phyloP scores from a whole-genome alignment of 192 early-diverging fungal species.

The Chytriomyces sp. region DNA sequence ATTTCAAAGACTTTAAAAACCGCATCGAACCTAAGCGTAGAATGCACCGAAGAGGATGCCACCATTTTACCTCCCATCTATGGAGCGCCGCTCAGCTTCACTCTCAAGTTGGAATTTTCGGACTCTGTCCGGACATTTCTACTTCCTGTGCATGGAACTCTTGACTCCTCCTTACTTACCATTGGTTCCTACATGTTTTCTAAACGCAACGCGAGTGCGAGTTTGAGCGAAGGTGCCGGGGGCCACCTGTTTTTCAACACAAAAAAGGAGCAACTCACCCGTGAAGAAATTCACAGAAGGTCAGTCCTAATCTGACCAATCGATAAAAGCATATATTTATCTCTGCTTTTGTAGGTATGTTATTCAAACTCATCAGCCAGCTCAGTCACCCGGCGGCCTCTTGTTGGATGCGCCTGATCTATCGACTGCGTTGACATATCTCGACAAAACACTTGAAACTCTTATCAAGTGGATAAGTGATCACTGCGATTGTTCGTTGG shows the following conservation, averaged over 20 bases:
- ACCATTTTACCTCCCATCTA: conserved; percentile 7
- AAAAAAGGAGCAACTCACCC: conserved; percentile 12
- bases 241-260: conserved; percentile 30
- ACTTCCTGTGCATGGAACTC: conserved; percentile 54
- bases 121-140: conserved; percentile 44
- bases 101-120: conserved; percentile 47
- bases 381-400: conserved; percentile 47
- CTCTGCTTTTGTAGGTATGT: background rate
- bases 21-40: background rate
- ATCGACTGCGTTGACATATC: background rate
- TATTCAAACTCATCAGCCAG: background rate
- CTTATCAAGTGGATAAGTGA: conserved; percentile 53
- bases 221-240: background rate
- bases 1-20: too few species aligned
- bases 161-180: conserved; percentile 44
- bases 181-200: conserved; percentile 41
- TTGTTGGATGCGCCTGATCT: conserved; percentile 30
- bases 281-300: conserved; percentile 40
- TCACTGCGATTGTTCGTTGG: conserved; percentile 32
- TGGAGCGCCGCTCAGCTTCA: conserved; percentile 51
- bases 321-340: background rate
- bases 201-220: conserved; percentile 1
- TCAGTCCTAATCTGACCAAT: background rate
- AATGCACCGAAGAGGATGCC: background rate
- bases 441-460: conserved; percentile 33